Evolutionary conservation across 257 asterid species (phyloP), one percentile per base, ranked within the genome.

Genomic region (Solanum arcanum): DNA sequence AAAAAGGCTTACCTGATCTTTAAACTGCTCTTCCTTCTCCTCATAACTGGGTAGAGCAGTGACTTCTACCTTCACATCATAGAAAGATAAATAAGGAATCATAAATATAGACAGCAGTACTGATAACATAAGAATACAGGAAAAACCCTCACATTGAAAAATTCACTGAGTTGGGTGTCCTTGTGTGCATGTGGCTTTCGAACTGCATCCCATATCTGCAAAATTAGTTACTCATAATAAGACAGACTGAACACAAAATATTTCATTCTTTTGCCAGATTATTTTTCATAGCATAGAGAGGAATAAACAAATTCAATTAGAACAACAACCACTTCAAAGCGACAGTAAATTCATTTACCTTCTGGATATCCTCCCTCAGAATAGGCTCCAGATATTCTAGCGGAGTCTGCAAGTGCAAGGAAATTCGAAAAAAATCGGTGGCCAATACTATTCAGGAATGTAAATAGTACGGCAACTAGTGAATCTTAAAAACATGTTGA

Each of bases 21-120:
- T 93, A 82, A 93, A 93, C 78, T 90, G 90, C 88, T 91, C 91
- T 89, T 93, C 94, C 64, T 91, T 92, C 78, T 87, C 93, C 90
- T 92, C 95, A 25, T 90, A 92, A 89, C 92, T 92, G 88, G 95
- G 89, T 86, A 92, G 89, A 49, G 94, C 94, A 85, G 89, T 83
- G 74, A 91, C 91, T 88, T 91, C 93, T 89, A 92, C 95, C 95
- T 92, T 89, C 89, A 91, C 87, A 81, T 64, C 89, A 89, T 88
- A 88, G 86, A 47, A 86, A 64, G 87, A 86, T 42, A 75, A 91
- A 78, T 39, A 44, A 84, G 88, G 86, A 72, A 86, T 86, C 70
- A 37, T 77, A 6, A 46, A 66, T 14, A 21, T 66, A 35, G 87
- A 84, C 68, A 83, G 72, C 46, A 64, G 18, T 62, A 20, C 70